Percentiles rank a stretch among this genome's conserved stretches.
Conservation (phyloP, 768 basidiomycete genomes). For the Termitomyces sp. region DNA sequence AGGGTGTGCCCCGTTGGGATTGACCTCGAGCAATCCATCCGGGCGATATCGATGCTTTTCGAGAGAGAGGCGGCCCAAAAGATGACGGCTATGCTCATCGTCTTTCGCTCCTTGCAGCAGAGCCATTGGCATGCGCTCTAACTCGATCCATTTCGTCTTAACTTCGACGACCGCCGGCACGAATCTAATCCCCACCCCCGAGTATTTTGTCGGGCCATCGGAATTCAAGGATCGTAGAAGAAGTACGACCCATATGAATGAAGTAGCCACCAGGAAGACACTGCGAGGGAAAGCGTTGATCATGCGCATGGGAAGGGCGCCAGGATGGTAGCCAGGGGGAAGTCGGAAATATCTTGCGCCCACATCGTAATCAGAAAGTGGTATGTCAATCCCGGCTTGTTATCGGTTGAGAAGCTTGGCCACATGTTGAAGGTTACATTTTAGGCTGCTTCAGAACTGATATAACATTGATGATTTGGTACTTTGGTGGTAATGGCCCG, state of each 20-base stretch:
- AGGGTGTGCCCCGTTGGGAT: slow-evolving; percentile 52
- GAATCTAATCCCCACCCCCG: neutral
- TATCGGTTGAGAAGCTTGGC: neutral
- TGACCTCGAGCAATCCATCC: slow-evolving; percentile 37
- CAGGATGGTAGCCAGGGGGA: neutral
- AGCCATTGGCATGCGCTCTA: neutral
- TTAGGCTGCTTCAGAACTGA: no score
- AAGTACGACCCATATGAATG: neutral
- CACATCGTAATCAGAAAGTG: neutral
- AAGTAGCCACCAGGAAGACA: neutral
- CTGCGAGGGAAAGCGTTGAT: neutral
- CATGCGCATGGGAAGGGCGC: neutral
- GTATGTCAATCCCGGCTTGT: neutral
- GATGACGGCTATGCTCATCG: neutral
- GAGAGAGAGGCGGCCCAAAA: slow-evolving; percentile 4
- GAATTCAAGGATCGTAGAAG: neutral
- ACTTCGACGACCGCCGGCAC: neutral
- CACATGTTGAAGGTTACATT: neutral
- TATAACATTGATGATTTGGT: no score
- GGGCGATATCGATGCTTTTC: slow-evolving; percentile 27
- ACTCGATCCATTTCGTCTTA: neutral
- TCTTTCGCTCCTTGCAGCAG: neutral
- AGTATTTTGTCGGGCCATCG: neutral
- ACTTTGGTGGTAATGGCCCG: no score
- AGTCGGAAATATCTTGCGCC: neutral